phyloP scores from a whole-genome alignment of 495 filamentous ascomycete genomes.

The Aspergillus diversus region DNA sequence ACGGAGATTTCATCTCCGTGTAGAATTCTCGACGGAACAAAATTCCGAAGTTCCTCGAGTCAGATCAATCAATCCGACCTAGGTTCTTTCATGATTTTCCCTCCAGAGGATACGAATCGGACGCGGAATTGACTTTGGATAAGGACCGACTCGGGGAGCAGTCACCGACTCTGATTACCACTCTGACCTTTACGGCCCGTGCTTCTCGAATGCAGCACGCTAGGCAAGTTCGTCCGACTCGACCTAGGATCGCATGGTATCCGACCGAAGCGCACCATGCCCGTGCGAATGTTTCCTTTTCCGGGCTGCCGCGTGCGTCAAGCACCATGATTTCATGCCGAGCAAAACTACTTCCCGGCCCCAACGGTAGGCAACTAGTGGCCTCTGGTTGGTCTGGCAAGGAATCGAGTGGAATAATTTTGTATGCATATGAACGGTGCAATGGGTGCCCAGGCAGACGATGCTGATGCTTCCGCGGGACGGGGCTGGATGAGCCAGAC shows the following conservation, averaged over 20 bases:
- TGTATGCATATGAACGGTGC: constrained; percentile 64
- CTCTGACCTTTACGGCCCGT: constrained; percentile 64
- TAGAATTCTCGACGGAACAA: constrained; percentile 6
- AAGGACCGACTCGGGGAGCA: constrained; percentile 2
- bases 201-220: constrained; percentile 73
- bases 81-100: background rate
- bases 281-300: constrained; percentile 66
- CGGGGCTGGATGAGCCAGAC: constrained; percentile 17
- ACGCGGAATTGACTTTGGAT: constrained; percentile 6
- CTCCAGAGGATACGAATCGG: background rate
- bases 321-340: constrained; percentile 53
- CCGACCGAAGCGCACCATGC: constrained; percentile 72
- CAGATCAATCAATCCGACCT: background rate
- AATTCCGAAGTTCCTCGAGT: background rate
- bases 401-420: constrained; percentile 54
- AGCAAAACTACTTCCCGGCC: constrained; percentile 8
- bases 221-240: constrained; percentile 64
- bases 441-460: constrained; percentile 63
- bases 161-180: constrained; percentile 63
- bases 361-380: constrained; percentile 9
- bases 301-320: constrained; percentile 53
- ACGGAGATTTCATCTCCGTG: background rate
- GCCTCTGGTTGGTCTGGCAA: constrained; percentile 40
- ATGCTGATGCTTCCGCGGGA: constrained; percentile 12
- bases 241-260: constrained; percentile 68